A percentile compares a stretch with the other conserved stretches of the same genome.
phyloP scores from a whole-genome alignment of 768 basidiomycete genomes.

The Russula griseocarnosa region DNA sequence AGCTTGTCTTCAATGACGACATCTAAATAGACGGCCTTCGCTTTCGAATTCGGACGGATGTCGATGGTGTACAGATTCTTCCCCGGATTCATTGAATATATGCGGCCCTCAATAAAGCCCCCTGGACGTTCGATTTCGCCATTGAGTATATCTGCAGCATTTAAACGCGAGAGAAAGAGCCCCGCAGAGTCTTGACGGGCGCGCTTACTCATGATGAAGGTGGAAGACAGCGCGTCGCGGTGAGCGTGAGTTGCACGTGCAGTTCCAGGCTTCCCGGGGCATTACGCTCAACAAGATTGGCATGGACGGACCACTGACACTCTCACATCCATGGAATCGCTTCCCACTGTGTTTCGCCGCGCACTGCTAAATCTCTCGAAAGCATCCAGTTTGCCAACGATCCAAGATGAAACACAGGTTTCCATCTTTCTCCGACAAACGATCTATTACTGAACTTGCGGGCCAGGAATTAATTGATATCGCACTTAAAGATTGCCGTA shows the following conservation, averaged over 20 bases:
- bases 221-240: background rate
- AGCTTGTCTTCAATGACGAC: constrained; percentile 11
- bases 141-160: background rate
- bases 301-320: constrained; percentile 15
- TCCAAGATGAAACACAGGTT: constrained; percentile 47
- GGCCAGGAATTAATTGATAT: constrained; percentile 56
- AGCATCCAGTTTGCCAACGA: constrained; percentile 41
- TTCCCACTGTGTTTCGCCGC: constrained; percentile 40
- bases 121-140: constrained; percentile 15
- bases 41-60: constrained; percentile 4
- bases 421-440: background rate
- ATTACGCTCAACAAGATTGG: background rate
- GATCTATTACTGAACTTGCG: background rate
- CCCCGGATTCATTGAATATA: background rate
- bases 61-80: constrained; percentile 15
- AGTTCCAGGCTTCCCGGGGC: background rate
- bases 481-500: constrained; percentile 52
- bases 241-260: background rate
- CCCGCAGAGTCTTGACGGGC: background rate
- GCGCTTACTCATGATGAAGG: constrained; percentile 10
- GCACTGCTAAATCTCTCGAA: constrained; percentile 40
- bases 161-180: constrained; percentile 5
- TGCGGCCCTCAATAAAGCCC: constrained; percentile 14
- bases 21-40: constrained; percentile 10
- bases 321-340: constrained; percentile 30